phyloP scores from a whole-genome alignment of 1,284 basidiomycete species.

The Apiotrichum mycotoxinovorans region DNA sequence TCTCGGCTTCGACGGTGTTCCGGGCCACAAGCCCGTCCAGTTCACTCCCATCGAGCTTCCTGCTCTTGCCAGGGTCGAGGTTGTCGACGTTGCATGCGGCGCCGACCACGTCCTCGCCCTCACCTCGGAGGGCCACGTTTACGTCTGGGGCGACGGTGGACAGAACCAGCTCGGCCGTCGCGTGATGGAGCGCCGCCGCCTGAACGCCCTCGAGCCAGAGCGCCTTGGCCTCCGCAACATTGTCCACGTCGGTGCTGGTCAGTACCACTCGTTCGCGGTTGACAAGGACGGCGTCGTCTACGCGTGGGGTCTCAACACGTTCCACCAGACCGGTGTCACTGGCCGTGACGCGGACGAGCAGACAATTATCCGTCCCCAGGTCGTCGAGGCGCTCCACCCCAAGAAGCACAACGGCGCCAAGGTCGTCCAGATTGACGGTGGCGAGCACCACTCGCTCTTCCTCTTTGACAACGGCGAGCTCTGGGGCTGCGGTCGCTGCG shows the following conservation, averaged over 20 bases:
- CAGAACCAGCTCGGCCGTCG: constrained; percentile 81
- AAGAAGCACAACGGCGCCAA: constrained; percentile 63
- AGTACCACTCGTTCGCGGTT: constrained; percentile 84
- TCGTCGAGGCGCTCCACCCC: constrained; percentile 65
- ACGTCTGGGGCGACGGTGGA: constrained; percentile 74
- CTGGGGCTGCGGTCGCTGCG: constrained; percentile 74
- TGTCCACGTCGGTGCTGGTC: constrained; percentile 71
- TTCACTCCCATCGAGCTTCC: constrained; percentile 51
- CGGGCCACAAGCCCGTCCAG: constrained; percentile 49
- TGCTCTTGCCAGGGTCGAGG: constrained; percentile 51
- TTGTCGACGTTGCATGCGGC: constrained; percentile 71
- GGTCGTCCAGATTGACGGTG: constrained; percentile 59
- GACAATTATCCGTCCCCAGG: constrained; percentile 66
- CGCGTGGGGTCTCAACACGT: constrained; percentile 87
- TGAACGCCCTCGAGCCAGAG: constrained; percentile 70
- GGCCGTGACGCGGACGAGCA: constrained; percentile 45
- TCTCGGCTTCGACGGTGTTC: constrained; percentile 73
- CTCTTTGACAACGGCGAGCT: constrained; percentile 77
- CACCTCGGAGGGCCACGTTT: constrained; percentile 77
- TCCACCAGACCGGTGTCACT: constrained; percentile 60
- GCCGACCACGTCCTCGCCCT: constrained; percentile 83
- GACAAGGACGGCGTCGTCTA: constrained; percentile 75
- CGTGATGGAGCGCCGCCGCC: constrained; percentile 75
- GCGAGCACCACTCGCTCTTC: constrained; percentile 85
- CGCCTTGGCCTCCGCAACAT: constrained; percentile 67